Evolutionary conservation across 2,329 filamentous ascomycete species (phyloP).

Genomic region (Trichoderma oligosporum): DNA sequence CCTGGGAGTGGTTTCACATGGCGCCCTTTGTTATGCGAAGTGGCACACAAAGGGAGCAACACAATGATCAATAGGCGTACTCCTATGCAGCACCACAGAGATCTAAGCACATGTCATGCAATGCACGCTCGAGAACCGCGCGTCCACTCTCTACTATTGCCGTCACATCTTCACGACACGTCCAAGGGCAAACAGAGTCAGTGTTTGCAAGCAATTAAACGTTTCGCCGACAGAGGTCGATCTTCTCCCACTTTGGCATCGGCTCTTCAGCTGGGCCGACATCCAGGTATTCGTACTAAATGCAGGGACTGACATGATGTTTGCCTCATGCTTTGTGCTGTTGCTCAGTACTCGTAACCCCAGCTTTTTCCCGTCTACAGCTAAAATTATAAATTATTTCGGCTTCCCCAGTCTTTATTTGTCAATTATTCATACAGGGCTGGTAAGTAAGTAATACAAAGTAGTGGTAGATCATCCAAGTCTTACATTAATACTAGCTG

Average conservation of each 20-base stretch:
- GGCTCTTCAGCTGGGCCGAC: background rate
- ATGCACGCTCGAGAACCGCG: background rate
- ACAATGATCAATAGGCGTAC: background rate
- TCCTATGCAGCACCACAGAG: background rate
- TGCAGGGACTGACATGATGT: background rate
- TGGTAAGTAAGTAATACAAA: too few species aligned
- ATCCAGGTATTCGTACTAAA: background rate
- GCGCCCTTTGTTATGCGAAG: background rate
- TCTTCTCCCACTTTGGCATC: background rate
- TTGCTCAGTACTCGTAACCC: background rate
- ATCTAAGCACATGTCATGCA: too few species aligned
- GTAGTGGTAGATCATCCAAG: too few species aligned
- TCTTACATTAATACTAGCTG: too few species aligned
- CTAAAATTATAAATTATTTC: background rate
- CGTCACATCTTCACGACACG: background rate
- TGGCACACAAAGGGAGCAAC: background rate
- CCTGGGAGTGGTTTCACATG: background rate
- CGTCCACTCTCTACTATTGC: too few species aligned
- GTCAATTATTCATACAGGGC: too few species aligned
- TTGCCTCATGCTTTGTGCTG: background rate
- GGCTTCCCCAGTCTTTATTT: too few species aligned
- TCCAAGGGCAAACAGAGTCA: conserved; percentile 1
- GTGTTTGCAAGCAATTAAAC: conserved; percentile 9
- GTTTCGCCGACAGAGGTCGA: conserved; percentile 2
- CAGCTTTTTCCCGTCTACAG: background rate